Evolutionary conservation across 495 filamentous ascomycete species (phyloP).

Genomic region (Clavariopsis aquatica): DNA sequence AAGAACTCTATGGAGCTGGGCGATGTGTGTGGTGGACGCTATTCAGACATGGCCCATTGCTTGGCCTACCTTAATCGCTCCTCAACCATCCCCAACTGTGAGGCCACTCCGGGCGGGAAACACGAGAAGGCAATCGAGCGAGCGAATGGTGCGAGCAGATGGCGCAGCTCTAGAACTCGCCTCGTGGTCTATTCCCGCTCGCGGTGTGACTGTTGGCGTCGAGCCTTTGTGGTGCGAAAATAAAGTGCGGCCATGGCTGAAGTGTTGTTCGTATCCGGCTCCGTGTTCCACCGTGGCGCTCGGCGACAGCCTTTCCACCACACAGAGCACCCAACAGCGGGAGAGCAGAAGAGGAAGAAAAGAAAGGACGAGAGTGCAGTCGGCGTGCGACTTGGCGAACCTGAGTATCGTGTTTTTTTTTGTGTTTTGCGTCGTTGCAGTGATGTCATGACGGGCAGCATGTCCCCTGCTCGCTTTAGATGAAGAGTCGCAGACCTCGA

Average conservation of each 20-base stretch:
- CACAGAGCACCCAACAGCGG: neutral
- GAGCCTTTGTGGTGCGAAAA: neutral
- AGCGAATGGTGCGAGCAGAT: conserved; percentile 2
- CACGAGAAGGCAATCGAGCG: neutral
- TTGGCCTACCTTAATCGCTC: conserved; percentile 34
- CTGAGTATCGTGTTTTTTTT: no score
- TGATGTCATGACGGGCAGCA: neutral
- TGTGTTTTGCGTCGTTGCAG: neutral
- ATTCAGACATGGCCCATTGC: conserved; percentile 22
- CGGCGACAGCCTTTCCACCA: neutral
- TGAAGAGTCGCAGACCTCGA: neutral
- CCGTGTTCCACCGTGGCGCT: neutral
- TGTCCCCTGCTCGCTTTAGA: neutral
- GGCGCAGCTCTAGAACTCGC: conserved; percentile 16
- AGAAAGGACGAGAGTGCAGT: neutral
- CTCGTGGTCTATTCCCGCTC: neutral
- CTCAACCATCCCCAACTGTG: neutral
- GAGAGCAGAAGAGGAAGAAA: no score
- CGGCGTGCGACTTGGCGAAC: neutral
- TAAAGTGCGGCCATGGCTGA: conserved; percentile 2
- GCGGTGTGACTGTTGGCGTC: no score
- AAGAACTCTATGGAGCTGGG: no score
- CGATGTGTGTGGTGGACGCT: conserved; percentile 2
- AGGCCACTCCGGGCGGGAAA: neutral
- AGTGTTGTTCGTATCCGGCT: conserved; percentile 1